Evolutionary conservation across 2,329 filamentous ascomycete genomes (phyloP).

Genomic region (Daldinia eschscholtzii): DNA sequence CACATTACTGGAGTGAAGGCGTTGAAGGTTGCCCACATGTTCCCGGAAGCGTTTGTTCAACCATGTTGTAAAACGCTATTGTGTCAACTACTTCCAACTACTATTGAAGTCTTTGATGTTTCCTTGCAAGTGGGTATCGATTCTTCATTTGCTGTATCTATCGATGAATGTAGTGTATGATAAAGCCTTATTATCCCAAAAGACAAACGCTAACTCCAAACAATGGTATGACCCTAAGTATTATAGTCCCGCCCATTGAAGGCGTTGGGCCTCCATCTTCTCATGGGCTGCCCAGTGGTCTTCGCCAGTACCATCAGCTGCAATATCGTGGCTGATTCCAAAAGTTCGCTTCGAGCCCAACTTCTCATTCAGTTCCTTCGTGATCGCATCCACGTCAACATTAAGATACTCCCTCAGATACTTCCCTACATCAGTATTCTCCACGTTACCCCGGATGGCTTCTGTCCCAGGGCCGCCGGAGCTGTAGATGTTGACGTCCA

Average conservation of each 20-base stretch:
- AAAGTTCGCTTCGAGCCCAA: constrained; percentile 47
- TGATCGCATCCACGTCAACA: constrained; percentile 83
- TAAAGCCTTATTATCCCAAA: constrained; percentile 8
- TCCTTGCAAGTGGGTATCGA: constrained; percentile 31
- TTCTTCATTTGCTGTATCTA: constrained; percentile 24
- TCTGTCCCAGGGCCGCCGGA: constrained; percentile 75
- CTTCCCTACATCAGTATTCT: constrained; percentile 91
- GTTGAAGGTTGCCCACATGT: constrained; percentile 9
- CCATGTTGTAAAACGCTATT: constrained; percentile 9
- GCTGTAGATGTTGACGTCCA: constrained; percentile 97
- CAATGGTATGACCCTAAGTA: neutral
- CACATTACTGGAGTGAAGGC: neutral
- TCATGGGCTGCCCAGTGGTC: constrained; percentile 51
- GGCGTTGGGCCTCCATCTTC: constrained; percentile 37
- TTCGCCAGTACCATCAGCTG: constrained; percentile 8
- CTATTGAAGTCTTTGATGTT: neutral
- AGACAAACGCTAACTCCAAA: constrained; percentile 20
- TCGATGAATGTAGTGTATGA: constrained; percentile 9
- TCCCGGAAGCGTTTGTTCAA: constrained; percentile 15
- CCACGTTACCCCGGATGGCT: constrained; percentile 83
- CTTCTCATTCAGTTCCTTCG: constrained; percentile 77
- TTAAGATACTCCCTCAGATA: constrained; percentile 85
- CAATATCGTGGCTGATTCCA: constrained; percentile 18
- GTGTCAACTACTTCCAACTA: neutral
- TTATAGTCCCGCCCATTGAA: neutral